A percentile compares a stretch with the other conserved stretches of the same genome.
Conservation (phyloP, 2,329 filamentous ascomycete genomes). For the Epichloe scottii region DNA sequence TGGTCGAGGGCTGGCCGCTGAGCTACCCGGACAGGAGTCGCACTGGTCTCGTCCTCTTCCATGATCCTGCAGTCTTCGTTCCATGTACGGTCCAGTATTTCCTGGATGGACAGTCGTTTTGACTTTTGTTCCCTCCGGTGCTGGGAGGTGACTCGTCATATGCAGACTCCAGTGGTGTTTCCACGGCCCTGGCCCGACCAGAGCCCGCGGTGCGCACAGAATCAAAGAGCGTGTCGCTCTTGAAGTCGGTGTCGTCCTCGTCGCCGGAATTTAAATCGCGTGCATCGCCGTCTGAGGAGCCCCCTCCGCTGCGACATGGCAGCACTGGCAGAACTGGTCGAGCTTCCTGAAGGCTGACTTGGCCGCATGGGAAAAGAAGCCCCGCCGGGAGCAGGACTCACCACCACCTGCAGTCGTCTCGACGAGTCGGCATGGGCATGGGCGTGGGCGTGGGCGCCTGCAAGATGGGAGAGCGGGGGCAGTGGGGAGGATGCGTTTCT, state of each 20-base stretch:
- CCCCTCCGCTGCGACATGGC: constrained; percentile 29
- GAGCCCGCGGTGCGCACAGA: constrained; percentile 62
- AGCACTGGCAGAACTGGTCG: constrained; percentile 24
- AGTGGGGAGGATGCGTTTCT: constrained; percentile 43
- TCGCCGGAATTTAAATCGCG: constrained; percentile 55
- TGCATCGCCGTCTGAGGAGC: constrained; percentile 57
- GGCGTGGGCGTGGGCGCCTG: constrained; percentile 34
- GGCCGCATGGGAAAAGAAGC: constrained; percentile 24
- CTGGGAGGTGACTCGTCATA: constrained; percentile 67
- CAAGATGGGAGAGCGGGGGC: constrained; percentile 36
- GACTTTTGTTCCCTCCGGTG: constrained; percentile 39
- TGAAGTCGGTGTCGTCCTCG: constrained; percentile 67
- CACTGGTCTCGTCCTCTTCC: constrained; percentile 47
- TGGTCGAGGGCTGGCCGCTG: constrained; percentile 16
- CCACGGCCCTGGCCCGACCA: constrained; percentile 50
- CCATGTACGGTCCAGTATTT: constrained; percentile 42
- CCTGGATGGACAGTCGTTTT: constrained; percentile 46
- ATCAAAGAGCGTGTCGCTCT: constrained; percentile 67
- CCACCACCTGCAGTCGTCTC: constrained; percentile 18
- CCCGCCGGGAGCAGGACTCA: constrained; percentile 30
- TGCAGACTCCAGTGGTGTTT: constrained; percentile 65
- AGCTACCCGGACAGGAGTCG: constrained; percentile 35
- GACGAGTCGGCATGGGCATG: constrained; percentile 29
- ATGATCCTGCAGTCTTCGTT: constrained; percentile 45
- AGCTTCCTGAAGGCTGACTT: constrained; percentile 31